A percentile compares a stretch with the other conserved stretches of the same genome.
phyloP scores from a whole-genome alignment of 352 stramenopile species.

The Globisporangium cystogenes region DNA sequence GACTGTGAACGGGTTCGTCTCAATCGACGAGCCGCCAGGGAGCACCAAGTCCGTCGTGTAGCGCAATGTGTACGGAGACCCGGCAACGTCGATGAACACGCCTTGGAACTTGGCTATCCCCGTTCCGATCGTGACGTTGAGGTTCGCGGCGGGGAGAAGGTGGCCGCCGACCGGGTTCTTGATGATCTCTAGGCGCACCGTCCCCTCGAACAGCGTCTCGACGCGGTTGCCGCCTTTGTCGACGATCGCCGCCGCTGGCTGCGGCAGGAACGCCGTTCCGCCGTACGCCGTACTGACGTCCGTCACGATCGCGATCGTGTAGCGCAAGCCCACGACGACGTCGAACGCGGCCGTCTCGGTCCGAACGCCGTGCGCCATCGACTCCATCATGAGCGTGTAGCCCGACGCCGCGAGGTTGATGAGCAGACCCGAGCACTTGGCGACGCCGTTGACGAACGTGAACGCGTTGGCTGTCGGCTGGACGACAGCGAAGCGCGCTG shows the following conservation, averaged over 20 bases:
- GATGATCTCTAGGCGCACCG: constrained; percentile 57
- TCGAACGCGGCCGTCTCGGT: constrained; percentile 69
- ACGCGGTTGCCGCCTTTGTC: constrained; percentile 77
- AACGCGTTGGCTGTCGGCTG: constrained; percentile 41
- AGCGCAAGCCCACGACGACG: constrained; percentile 53
- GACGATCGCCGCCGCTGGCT: constrained; percentile 71
- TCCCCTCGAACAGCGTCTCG: constrained; percentile 31
- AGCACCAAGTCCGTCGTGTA: constrained; percentile 64
- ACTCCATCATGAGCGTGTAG: constrained; percentile 70
- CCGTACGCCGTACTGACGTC: constrained; percentile 79
- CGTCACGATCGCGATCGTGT: constrained; percentile 52
- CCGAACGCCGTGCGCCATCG: constrained; percentile 59
- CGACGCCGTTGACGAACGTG: constrained; percentile 71
- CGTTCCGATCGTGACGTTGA: constrained; percentile 48
- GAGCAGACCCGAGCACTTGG: constrained; percentile 60
- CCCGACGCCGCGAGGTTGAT: constrained; percentile 56
- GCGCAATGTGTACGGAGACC: constrained; percentile 67
- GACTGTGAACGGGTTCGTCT: constrained; percentile 80
- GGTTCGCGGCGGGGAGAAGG: constrained; percentile 32
- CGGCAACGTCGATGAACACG: constrained; percentile 69
- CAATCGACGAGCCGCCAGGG: constrained; percentile 36
- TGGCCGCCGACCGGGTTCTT: constrained; percentile 52
- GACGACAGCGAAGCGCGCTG: constrained; percentile 42
- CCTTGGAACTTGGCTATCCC: constrained; percentile 57
- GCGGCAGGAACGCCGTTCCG: constrained; percentile 67